Base-by-base conservation (phyloP, 2,329 filamentous ascomycete species). In the Aaosphaeria pasadenensis region DNA sequence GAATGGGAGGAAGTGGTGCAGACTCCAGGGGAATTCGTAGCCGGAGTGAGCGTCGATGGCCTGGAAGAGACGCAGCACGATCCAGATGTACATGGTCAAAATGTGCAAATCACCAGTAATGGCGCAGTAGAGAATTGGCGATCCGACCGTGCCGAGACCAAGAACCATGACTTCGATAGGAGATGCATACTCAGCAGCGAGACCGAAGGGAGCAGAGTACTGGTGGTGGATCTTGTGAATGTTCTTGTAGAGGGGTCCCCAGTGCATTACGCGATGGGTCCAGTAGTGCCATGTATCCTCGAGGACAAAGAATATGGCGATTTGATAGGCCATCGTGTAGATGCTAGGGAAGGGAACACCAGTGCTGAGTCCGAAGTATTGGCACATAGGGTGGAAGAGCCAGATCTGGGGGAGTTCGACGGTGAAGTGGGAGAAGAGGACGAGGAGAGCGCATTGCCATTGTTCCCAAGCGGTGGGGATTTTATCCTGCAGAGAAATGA, bases 181-280 rank as follows among this genome's bases (percentile, higher is more conserved):
- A 39, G 92, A 96, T 5, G 94, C 94, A 73, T 99, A 99, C 75
- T 99, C 94, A 48, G 94, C 92, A 17, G 94, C 92, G 45, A 99
- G 80, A 59, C 94, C 94, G 67, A 99, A 99, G 13, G 94, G 94
- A 9, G 94, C 94, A 35, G 91, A 96, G 79, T 99, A 99, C 66
- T 94, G 92, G 79, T 99, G 94, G 77, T 99, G 94, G 62, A 99
- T 91, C 79, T 99, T 99, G 83, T 99, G 94, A 64, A 99, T 89
- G 66, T 86, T 83, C 79, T 91, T 95, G 84, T 99, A 99, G 5
- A 99, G 85, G 36, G 91, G 89, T 24, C 89, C 91, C 78, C 90
- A 95, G 80, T 99, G 94, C 75, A 99, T 84, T 39, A 82, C 83
- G 60, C 94, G 90, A 77, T 99, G 94, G 59, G 84, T 85, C 86